phyloP scores from a whole-genome alignment of 2,329 filamentous ascomycete genomes.

The Aulographum hederae region DNA sequence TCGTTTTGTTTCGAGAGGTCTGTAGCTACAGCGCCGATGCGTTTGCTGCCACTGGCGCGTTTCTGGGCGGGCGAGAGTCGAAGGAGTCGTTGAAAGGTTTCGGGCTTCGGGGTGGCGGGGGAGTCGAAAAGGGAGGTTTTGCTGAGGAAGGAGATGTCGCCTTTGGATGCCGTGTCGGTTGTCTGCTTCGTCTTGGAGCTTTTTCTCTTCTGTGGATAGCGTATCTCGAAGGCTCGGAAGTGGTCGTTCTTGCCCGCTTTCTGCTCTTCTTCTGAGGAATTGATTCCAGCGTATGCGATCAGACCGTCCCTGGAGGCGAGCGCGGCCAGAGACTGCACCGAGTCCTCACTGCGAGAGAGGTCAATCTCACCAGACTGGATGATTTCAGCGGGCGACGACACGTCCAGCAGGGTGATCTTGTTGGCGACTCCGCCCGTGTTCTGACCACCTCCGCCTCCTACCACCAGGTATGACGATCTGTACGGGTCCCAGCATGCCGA shows the following conservation, averaged over 20 bases:
- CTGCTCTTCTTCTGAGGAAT: slow-evolving; percentile 56
- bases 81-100: slow-evolving; percentile 38
- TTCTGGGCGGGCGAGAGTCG: slow-evolving; percentile 37
- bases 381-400: slow-evolving; percentile 46
- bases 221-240: slow-evolving; percentile 56
- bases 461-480: slow-evolving; percentile 56
- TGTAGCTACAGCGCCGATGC: slow-evolving; percentile 63
- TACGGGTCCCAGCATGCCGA: slow-evolving; percentile 75
- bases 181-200: slow-evolving; percentile 10
- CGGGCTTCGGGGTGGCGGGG: slow-evolving; percentile 24
- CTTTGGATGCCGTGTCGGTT: slow-evolving; percentile 16
- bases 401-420: slow-evolving; percentile 57
- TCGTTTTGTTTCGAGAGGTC: slow-evolving; percentile 56
- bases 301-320: slow-evolving; percentile 39
- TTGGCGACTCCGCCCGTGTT: too few species aligned
- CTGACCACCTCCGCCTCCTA: slow-evolving; percentile 76
- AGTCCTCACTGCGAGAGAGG: slow-evolving; percentile 72
- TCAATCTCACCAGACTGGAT: slow-evolving; percentile 52
- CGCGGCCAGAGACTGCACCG: slow-evolving; percentile 63
- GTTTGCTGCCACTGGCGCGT: slow-evolving; percentile 27
- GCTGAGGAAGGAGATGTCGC: slow-evolving; percentile 26
- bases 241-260: slow-evolving; percentile 67
- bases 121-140: slow-evolving; percentile 32
- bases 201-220: slow-evolving; percentile 30
- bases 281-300: slow-evolving; percentile 55